Evolutionary conservation across 306 rosid species (phyloP).

Genomic region (Dalbergia oliveri): DNA sequence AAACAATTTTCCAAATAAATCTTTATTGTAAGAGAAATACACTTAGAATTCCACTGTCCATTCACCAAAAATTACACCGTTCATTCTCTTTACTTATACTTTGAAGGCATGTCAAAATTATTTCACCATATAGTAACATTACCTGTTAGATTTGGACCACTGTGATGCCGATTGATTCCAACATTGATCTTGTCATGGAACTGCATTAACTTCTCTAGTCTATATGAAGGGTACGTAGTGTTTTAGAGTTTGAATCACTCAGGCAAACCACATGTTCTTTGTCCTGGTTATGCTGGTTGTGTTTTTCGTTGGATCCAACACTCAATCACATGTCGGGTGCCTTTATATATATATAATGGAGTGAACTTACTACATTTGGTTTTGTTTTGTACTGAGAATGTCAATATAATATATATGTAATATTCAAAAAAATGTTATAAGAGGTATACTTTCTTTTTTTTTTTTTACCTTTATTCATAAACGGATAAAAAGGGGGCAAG

Average conservation of each 20-base stretch:
- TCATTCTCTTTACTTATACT: background rate
- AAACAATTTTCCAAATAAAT: too few relatives aligned
- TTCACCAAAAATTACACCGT: too few relatives aligned
- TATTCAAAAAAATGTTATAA: background rate
- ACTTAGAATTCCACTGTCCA: too few relatives aligned
- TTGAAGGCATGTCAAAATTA: too few relatives aligned
- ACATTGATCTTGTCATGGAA: background rate
- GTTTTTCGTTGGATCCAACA: conserved; percentile 32
- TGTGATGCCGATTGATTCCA: conserved; percentile 9
- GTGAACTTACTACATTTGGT: background rate
- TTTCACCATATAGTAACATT: background rate
- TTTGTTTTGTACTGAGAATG: background rate
- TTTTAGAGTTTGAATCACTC: conserved; percentile 19
- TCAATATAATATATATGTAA: background rate
- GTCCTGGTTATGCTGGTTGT: background rate
- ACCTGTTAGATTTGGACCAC: background rate
- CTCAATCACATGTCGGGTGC: conserved; percentile 14
- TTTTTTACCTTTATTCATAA: background rate
- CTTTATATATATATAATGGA: background rate
- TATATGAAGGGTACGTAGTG: background rate
- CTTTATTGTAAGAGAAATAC: too few relatives aligned
- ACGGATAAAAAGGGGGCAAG: background rate
- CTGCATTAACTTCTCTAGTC: background rate
- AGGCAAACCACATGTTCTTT: conserved; percentile 44
- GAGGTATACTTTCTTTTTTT: background rate